A percentile compares a stretch with the other conserved stretches of the same genome.
Evolutionary conservation across 225 moss, liverwort and hornwort species (phyloP).

Genomic region (Bryum argenteum): DNA sequence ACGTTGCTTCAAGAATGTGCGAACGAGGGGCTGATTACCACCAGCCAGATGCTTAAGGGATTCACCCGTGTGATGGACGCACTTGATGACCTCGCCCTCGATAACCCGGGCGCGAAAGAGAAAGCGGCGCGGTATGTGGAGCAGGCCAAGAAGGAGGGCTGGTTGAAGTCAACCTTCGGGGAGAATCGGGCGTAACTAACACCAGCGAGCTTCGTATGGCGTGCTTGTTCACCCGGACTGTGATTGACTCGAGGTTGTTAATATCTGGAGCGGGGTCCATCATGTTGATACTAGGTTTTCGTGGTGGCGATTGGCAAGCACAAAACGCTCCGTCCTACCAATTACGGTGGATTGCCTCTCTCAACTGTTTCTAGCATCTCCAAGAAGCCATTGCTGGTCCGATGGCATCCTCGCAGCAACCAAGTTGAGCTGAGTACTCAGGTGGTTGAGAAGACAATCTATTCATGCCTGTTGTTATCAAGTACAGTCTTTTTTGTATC

Average conservation of each 20-base stretch:
- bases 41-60: constrained; percentile 95
- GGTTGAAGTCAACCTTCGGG: constrained; percentile 67
- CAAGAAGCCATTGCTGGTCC: constrained; percentile 33
- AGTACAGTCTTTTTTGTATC: constrained; percentile 38
- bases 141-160: constrained; percentile 81
- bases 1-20: constrained; percentile 79
- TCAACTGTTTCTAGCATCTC: constrained; percentile 26
- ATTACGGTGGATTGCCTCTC: constrained; percentile 29
- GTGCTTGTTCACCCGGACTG: constrained; percentile 41
- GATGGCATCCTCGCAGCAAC: constrained; percentile 29
- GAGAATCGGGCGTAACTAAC: constrained; percentile 29
- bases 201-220: constrained; percentile 24
- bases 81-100: constrained; percentile 92
- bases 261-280: constrained; percentile 36
- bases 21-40: constrained; percentile 86
- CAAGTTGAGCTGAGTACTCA: constrained; percentile 20
- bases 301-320: constrained; percentile 43
- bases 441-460: constrained; percentile 34
- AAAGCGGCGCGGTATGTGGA: constrained; percentile 68
- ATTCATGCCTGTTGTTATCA: constrained; percentile 24
- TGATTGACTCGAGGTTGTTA: constrained; percentile 38
- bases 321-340: constrained; percentile 32
- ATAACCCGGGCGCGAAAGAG: constrained; percentile 82
- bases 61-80: constrained; percentile 76
- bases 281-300: constrained; percentile 41